Evolutionary conservation across 352 stramenopile genomes (phyloP), one percentile per base, ranked within the genome.

Genomic region (Phytophthora fragariaefolia): DNA sequence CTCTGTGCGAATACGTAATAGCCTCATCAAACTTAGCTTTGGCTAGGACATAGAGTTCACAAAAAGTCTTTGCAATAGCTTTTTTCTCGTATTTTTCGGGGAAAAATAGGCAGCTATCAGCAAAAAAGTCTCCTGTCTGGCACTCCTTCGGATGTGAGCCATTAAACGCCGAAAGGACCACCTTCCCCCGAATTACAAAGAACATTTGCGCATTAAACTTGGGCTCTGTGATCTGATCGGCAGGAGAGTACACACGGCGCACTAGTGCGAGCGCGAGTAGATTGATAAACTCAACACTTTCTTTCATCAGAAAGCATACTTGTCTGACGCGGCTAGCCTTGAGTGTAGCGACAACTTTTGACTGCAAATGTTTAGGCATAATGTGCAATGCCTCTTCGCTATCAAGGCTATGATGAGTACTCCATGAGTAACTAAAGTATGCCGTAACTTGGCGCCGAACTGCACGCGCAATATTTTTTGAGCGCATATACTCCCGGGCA

Each of bases 121-220:
- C 82, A 47, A 93, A 93, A 34, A 89, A 91, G 27, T 91, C 84
- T 6, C 82, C 84, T 0, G 74, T 88, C 30, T 85, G 73, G 42
- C 84, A 93, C 46, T 89, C 81, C 26, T 90, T 89, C 0, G 78
- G 46, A 18, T 66, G 62, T 0, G 71, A 80, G 0, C 80, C 78
- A 26, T 93, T 77, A 32, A 89, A 85, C 2, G 75, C 74, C 0
- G 77, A 81, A 1, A 91, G 58, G 5, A 85, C 48, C 15, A 92
- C 81, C 0, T 74, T 85, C 15, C 84, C 84, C 8, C 79, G 80
- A 20, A 89, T 83, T 7, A 91, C 81, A 30, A 91, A 92, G 62
- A 90, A 92, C 84, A 91, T 91, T 49, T 89, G 83, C 17, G 79
- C 76, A 30, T 90, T 92, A 34, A 90, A 82, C 27, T 92, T 92